Conservation (phyloP, 1,284 basidiomycete genomes). For the Ustilago sp. region DNA sequence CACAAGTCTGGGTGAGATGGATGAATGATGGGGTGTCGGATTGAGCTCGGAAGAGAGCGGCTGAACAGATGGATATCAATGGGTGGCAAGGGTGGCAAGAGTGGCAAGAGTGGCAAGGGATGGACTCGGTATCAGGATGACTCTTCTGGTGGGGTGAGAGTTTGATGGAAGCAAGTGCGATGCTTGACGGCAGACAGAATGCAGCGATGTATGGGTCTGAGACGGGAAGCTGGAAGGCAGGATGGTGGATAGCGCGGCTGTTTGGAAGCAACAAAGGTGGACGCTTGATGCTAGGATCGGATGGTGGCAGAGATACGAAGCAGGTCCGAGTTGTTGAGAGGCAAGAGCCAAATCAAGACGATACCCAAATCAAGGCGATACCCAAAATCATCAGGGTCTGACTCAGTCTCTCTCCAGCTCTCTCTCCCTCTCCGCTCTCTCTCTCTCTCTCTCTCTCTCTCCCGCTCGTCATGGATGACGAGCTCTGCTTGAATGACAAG, state of each 20-base stretch:
- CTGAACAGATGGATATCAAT: no score
- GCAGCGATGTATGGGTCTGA: no score
- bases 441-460: not conserved
- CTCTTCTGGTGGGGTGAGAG: no score
- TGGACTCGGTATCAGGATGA: no score
- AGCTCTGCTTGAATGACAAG: not conserved
- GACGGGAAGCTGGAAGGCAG: not conserved
- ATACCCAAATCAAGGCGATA: no score
- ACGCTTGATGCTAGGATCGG: not conserved
- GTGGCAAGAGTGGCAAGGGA: not conserved
- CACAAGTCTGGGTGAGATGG: not conserved
- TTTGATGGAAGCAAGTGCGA: no score
- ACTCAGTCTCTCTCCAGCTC: not conserved
- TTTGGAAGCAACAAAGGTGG: not conserved
- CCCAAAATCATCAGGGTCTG: slow-evolving; percentile 5
- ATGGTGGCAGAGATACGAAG: not conserved
- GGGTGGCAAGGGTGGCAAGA: no score
- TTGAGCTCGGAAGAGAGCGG: no score
- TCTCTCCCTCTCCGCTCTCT: not conserved
- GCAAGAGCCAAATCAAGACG: no score
- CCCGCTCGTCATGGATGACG: not conserved
- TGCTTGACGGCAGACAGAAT: no score
- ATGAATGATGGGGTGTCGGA: no score
- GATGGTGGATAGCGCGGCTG: not conserved
- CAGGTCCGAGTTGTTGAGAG: no score